Conservation (phyloP, 495 filamentous ascomycete species). For the Astrothelium macrocarpum region DNA sequence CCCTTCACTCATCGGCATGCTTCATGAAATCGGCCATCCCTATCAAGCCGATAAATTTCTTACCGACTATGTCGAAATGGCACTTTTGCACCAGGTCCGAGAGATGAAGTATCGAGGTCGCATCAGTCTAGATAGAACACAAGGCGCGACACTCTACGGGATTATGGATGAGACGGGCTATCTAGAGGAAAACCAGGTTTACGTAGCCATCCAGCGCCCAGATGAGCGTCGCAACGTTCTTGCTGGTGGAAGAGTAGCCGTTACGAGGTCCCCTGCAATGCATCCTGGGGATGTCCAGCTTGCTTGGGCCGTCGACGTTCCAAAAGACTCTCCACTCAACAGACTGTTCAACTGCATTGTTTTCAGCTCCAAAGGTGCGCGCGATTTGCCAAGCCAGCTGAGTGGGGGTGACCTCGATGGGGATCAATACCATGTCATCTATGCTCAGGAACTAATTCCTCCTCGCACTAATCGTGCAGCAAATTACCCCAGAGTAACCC, state of each 20-base stretch:
- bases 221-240: slow-evolving; percentile 19
- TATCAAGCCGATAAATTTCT: slow-evolving; percentile 60
- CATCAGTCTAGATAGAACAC: slow-evolving; percentile 47
- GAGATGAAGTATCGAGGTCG: slow-evolving; percentile 66
- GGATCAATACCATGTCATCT: slow-evolving; percentile 68
- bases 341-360: slow-evolving; percentile 62
- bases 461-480: slow-evolving; percentile 43
- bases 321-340: slow-evolving; percentile 49
- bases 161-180: slow-evolving; percentile 73
- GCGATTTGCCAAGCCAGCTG: slow-evolving; percentile 67
- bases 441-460: slow-evolving; percentile 43
- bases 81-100: slow-evolving; percentile 54
- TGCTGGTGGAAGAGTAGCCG: slow-evolving; percentile 35
- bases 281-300: slow-evolving; percentile 74
- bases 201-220: slow-evolving; percentile 40
- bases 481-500: slow-evolving; percentile 50
- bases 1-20: slow-evolving; percentile 46
- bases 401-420: slow-evolving; percentile 79
- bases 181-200: slow-evolving; percentile 58
- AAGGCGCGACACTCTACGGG: slow-evolving; percentile 66
- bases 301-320: slow-evolving; percentile 44
- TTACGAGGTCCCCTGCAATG: slow-evolving; percentile 66
- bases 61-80: slow-evolving; percentile 50
- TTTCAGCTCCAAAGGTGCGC: slow-evolving; percentile 57
- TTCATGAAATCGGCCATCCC: slow-evolving; percentile 44